Percentiles rank a stretch among this genome's conserved stretches.
These are phyloP conservation scores for Aspergillus sp. DNA, from an alignment of 2,329 filamentous ascomycete genomes.

Conservation along the genomic window DNA sequence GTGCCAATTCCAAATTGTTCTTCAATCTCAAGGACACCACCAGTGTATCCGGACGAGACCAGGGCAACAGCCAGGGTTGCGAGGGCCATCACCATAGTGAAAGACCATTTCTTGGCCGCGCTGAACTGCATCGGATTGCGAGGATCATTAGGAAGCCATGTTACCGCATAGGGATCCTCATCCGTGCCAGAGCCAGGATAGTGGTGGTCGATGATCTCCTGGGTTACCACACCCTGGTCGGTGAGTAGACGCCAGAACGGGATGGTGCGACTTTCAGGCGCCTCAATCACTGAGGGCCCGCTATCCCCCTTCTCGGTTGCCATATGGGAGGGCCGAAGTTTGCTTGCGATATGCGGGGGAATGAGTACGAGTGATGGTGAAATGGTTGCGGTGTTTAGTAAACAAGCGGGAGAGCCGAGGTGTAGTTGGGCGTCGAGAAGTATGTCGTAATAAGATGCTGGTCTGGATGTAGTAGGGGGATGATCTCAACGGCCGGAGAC, in stretches of 20 bases:
- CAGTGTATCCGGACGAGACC: conserved; percentile 47
- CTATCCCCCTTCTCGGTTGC: conserved; percentile 25
- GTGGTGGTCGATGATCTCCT: conserved; percentile 35
- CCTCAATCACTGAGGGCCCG: conserved; percentile 32
- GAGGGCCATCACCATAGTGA: conserved; percentile 42
- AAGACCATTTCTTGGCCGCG: conserved; percentile 41
- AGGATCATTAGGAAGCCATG: conserved; percentile 47
- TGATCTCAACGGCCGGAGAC: neutral
- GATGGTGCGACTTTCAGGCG: conserved; percentile 30
- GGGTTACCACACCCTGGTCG: conserved; percentile 38
- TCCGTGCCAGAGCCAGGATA: conserved; percentile 45
- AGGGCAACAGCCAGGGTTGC: conserved; percentile 47
- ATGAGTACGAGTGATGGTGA: neutral
- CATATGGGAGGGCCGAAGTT: conserved; percentile 26
- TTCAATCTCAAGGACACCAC: conserved; percentile 41
- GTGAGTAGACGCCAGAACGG: conserved; percentile 38
- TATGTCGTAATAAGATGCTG: neutral
- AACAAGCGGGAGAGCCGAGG: neutral
- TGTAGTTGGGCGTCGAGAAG: neutral
- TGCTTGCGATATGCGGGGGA: neutral
- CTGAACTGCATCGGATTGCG: conserved; percentile 45
- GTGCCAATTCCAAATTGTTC: conserved; percentile 36
- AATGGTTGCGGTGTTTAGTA: neutral
- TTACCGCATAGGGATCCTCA: conserved; percentile 46
- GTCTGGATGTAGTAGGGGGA: neutral